A percentile compares a stretch with the other conserved stretches of the same genome.
These are phyloP conservation scores for Orobanche coerulescens DNA, from an alignment of 257 asterid species.

Conservation along the genomic window DNA sequence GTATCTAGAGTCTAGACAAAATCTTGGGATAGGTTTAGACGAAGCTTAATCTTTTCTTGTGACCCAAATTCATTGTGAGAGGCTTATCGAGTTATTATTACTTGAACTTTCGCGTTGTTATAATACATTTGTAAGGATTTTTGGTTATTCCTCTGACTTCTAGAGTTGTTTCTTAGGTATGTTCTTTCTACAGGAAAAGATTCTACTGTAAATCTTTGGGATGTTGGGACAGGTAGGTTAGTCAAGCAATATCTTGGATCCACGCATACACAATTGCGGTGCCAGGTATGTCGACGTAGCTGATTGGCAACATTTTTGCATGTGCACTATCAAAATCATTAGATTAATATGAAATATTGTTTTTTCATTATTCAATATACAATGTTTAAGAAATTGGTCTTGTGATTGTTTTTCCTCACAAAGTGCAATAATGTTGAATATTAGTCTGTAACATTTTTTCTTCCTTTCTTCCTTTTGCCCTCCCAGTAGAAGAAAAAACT, in stretches of 20 bases:
- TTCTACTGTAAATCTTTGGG: slow-evolving; percentile 79
- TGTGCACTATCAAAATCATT: neutral
- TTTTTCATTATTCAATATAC: too few relatives aligned
- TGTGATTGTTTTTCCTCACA: neutral
- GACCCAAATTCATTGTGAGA: neutral
- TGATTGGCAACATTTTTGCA: slow-evolving; percentile 8
- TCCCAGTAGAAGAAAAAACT: too few relatives aligned
- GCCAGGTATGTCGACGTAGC: slow-evolving; percentile 47
- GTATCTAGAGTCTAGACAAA: neutral
- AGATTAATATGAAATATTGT: neutral
- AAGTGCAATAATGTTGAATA: neutral
- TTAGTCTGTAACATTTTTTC: neutral
- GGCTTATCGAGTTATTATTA: slow-evolving; percentile 2
- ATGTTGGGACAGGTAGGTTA: slow-evolving; percentile 63
- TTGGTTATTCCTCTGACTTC: slow-evolving; percentile 24
- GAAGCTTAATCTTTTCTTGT: neutral
- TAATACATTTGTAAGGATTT: neutral
- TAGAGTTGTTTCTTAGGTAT: slow-evolving; percentile 42
- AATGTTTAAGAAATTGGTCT: too few relatives aligned
- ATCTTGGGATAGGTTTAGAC: neutral
- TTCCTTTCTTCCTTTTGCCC: too few relatives aligned
- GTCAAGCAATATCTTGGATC: slow-evolving; percentile 67
- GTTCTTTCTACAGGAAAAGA: slow-evolving; percentile 75
- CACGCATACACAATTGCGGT: slow-evolving; percentile 45
- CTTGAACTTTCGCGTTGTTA: slow-evolving; percentile 2